phyloP scores from a whole-genome alignment of 306 rosid genomes.

The Cajanus cajan region DNA sequence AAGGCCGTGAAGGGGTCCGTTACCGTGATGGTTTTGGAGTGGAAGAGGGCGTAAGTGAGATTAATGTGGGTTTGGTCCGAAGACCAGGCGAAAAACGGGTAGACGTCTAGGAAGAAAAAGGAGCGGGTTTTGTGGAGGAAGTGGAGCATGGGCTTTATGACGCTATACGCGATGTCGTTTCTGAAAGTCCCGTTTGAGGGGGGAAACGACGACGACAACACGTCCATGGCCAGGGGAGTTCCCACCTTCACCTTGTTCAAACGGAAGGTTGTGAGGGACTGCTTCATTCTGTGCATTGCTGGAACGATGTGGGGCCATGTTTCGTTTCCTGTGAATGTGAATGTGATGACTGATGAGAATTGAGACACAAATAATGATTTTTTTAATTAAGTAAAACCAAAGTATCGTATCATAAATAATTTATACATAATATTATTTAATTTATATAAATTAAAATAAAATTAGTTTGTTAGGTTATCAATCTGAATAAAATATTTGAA shows the following conservation, averaged over 20 bases:
- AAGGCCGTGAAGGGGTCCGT: constrained; percentile 64
- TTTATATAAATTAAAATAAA: too few relatives aligned
- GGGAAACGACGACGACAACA: constrained; percentile 65
- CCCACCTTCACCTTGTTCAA: constrained; percentile 71
- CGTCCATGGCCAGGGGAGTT: constrained; percentile 66
- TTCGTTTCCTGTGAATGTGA: constrained; percentile 11
- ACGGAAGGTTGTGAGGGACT: constrained; percentile 38
- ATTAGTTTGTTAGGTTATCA: too few relatives aligned
- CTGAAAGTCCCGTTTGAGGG: constrained; percentile 77
- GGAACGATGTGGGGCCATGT: constrained; percentile 60
- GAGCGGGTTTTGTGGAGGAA: constrained; percentile 66
- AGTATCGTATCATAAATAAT: too few relatives aligned
- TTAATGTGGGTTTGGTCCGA: constrained; percentile 51
- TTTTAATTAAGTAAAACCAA: too few relatives aligned
- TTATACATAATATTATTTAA: too few relatives aligned
- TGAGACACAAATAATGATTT: too few relatives aligned
- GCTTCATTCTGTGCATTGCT: constrained; percentile 58
- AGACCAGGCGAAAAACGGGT: constrained; percentile 69
- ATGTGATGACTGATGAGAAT: neutral
- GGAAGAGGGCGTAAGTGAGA: constrained; percentile 56
- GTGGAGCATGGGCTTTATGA: constrained; percentile 64
- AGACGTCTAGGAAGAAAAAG: constrained; percentile 76
- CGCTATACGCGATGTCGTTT: constrained; percentile 47
- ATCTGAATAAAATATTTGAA: too few relatives aligned
- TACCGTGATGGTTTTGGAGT: constrained; percentile 44